Percentiles rank a stretch among this genome's conserved stretches.
These are phyloP conservation scores for Ophiocordyceps unilateralis DNA, from an alignment of 2,329 filamentous ascomycete species.

Conservation along the genomic window DNA sequence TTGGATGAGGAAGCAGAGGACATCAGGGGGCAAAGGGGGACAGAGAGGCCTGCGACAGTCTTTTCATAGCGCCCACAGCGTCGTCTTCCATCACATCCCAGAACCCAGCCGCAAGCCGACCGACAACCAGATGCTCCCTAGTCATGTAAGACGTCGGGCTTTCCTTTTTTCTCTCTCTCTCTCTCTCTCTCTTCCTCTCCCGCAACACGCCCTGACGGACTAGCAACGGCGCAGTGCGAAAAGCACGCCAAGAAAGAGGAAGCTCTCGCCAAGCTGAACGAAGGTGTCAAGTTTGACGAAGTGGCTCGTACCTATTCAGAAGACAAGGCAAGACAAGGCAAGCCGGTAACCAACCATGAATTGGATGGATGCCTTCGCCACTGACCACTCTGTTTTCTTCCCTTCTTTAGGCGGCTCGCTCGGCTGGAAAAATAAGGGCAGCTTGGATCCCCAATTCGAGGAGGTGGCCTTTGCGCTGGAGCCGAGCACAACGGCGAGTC, in stretches of 20 bases:
- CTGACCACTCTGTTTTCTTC: not conserved
- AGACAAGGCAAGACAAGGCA: constrained; percentile 56
- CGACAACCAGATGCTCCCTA: too few relatives aligned
- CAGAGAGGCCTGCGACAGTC: too few relatives aligned
- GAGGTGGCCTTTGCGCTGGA: constrained; percentile 54
- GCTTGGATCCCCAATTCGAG: constrained; percentile 51
- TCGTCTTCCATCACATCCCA: too few relatives aligned
- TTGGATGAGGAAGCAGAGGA: too few relatives aligned
- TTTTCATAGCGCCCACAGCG: too few relatives aligned
- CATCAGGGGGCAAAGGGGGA: too few relatives aligned
- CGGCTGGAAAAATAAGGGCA: constrained; percentile 56
- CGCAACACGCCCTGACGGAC: too few relatives aligned
- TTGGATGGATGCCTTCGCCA: not conserved
- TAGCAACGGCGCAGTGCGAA: constrained; percentile 45
- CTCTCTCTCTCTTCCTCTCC: not conserved
- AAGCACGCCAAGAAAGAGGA: constrained; percentile 68
- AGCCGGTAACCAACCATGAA: not conserved
- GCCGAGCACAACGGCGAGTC: constrained; percentile 43
- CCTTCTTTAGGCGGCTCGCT: constrained; percentile 41
- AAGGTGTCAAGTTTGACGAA: constrained; percentile 55
- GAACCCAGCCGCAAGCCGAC: too few relatives aligned
- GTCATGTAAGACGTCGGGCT: too few relatives aligned
- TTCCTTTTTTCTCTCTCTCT: not conserved
- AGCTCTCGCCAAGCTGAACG: constrained; percentile 49
- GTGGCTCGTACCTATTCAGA: constrained; percentile 58